phyloP scores from a whole-genome alignment of 306 rosid species.

The Prunus armeniaca region DNA sequence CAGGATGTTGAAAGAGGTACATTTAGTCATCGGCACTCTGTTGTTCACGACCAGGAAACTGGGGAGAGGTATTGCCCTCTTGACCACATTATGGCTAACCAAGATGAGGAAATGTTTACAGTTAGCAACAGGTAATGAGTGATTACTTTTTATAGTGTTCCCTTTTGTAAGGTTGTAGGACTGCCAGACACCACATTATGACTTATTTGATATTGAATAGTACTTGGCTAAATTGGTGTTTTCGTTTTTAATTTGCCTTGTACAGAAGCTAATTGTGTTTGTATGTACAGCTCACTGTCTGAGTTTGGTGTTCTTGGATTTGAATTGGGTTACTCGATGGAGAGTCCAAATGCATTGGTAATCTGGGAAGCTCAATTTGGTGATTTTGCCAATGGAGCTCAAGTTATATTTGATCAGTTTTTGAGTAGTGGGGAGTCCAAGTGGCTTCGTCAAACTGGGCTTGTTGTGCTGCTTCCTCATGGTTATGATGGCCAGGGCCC shows the following conservation, averaged over 20 bases:
- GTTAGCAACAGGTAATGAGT: conserved; percentile 90
- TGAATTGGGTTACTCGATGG: conserved; percentile 97
- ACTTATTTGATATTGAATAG: background rate
- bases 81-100: conserved; percentile 79
- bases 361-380: conserved; percentile 99
- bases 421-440: conserved; percentile 91
- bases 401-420: conserved; percentile 92
- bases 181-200: background rate
- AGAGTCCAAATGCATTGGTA: conserved; percentile 88
- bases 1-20: conserved; percentile 99
- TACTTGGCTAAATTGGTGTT: conserved; percentile 6
- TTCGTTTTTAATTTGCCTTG: conserved; percentile 8
- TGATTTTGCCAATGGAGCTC: conserved; percentile 96
- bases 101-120: conserved; percentile 87
- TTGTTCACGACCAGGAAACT: conserved; percentile 84
- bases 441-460: conserved; percentile 98
- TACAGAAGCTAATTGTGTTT: conserved; percentile 18
- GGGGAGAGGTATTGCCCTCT: conserved; percentile 86
- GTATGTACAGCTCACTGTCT: conserved; percentile 73
- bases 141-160: conserved; percentile 3
- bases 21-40: conserved; percentile 95
- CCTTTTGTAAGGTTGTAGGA: background rate
- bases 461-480: conserved; percentile 89
- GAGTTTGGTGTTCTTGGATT: conserved; percentile 98
- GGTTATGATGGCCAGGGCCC: conserved; percentile 99